Conservation (phyloP, 495 filamentous ascomycete genomes). For the Neurospora cerealis region DNA sequence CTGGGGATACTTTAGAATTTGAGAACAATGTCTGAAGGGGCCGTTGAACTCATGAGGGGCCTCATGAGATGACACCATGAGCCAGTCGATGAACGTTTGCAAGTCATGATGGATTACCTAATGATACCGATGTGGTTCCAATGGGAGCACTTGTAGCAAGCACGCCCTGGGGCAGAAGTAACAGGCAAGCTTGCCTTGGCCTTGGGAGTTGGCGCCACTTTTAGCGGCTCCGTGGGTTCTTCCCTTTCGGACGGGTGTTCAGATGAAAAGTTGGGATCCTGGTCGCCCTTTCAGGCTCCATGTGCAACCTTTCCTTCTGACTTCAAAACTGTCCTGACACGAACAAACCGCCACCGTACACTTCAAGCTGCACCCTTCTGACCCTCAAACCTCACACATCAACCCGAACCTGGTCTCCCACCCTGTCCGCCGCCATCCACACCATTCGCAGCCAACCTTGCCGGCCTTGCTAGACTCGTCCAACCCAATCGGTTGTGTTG, state of each 20-base stretch:
- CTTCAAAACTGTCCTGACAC: not conserved
- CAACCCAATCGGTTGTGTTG: not conserved
- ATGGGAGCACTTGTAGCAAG: not conserved
- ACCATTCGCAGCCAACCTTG: not conserved
- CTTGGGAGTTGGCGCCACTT: not conserved
- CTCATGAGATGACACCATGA: not conserved
- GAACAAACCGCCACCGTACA: not conserved
- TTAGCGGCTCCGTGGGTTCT: not conserved
- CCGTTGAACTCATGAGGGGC: not conserved
- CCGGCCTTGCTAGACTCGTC: not conserved
- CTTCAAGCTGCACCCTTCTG: not conserved
- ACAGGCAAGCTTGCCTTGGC: not conserved
- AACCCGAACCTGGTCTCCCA: not conserved
- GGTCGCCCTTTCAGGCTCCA: not conserved
- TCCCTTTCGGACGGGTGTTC: not conserved
- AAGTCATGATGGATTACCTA: not conserved
- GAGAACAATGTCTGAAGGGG: not conserved
- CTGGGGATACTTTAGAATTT: not conserved
- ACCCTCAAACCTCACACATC: not conserved
- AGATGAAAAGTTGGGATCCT: not conserved
- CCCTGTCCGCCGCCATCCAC: not conserved
- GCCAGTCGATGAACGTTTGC: not conserved
- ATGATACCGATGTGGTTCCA: not conserved
- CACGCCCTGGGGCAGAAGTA: not conserved
- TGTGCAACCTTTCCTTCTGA: not conserved